Evolutionary conservation across 768 basidiomycete genomes (phyloP).

Genomic region (Termitomyces sp.): DNA sequence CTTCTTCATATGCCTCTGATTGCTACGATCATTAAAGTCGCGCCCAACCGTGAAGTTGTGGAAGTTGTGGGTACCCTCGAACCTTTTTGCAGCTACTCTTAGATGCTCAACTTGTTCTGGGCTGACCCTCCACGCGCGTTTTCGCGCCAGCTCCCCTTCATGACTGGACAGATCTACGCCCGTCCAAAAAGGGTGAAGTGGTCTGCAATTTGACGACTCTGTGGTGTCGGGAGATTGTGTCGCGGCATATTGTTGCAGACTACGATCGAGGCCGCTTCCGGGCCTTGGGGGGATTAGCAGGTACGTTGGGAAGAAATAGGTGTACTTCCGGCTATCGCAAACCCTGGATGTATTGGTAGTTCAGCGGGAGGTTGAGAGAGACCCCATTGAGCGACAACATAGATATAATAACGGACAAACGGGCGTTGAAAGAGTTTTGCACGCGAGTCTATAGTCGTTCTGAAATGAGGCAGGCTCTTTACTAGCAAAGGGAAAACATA

Average conservation of each 20-base stretch:
- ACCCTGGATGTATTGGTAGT: slow-evolving; percentile 36
- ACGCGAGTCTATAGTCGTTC: slow-evolving; percentile 43
- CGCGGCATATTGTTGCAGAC: slow-evolving; percentile 28
- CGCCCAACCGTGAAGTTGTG: slow-evolving; percentile 94
- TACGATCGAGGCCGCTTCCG: slow-evolving; percentile 50
- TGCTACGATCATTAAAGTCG: slow-evolving; percentile 77
- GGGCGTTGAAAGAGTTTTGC: slow-evolving; percentile 79
- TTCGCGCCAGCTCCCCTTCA: slow-evolving; percentile 59
- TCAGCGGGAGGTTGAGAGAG: slow-evolving; percentile 6
- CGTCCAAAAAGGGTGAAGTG: slow-evolving; percentile 60
- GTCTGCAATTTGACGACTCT: slow-evolving; percentile 3
- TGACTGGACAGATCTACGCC: slow-evolving; percentile 30
- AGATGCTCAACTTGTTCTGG: slow-evolving; percentile 49
- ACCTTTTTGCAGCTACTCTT: slow-evolving; percentile 52
- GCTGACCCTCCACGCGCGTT: slow-evolving; percentile 65
- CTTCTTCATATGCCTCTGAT: slow-evolving; percentile 81
- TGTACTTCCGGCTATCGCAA: slow-evolving; percentile 96
- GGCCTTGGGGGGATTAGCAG: slow-evolving; percentile 88
- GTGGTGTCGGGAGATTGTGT: slow-evolving; percentile 19
- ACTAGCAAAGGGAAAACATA: slow-evolving; percentile 28
- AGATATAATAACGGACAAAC: slow-evolving; percentile 40
- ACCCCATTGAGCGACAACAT: not conserved
- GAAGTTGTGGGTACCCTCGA: slow-evolving; percentile 91
- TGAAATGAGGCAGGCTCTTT: not conserved
- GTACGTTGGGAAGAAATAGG: slow-evolving; percentile 95